Percentiles rank a stretch among this genome's conserved stretches.
phyloP scores from a whole-genome alignment of 768 basidiomycete genomes.

The Tylopilus balloui region DNA sequence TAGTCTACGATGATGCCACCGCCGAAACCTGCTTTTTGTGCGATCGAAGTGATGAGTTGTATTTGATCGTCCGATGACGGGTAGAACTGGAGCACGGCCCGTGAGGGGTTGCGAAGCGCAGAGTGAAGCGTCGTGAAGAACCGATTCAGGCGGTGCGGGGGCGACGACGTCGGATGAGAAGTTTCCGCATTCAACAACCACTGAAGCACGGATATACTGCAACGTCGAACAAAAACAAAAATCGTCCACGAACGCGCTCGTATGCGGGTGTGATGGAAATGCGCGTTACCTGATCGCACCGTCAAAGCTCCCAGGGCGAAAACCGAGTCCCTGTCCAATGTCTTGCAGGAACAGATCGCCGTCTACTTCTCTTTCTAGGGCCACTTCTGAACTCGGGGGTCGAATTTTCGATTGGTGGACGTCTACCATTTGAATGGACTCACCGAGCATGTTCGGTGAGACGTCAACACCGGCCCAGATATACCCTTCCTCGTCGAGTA shows the following conservation, averaged over 20 bases:
- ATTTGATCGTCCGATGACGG: constrained; percentile 97
- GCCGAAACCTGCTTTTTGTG: constrained; percentile 93
- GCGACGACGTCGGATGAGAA: constrained; percentile 83
- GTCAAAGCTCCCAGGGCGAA: constrained; percentile 94
- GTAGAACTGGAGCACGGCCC: constrained; percentile 92
- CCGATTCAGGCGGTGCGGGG: constrained; percentile 74
- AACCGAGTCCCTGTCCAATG: constrained; percentile 97
- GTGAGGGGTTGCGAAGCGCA: constrained; percentile 76
- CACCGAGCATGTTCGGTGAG: constrained; percentile 95
- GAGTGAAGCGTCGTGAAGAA: constrained; percentile 95
- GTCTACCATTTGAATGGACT: constrained; percentile 21
- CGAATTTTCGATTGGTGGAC: background rate
- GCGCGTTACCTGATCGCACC: constrained; percentile 83
- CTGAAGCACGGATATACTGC: constrained; percentile 95
- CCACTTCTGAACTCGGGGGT: constrained; percentile 65
- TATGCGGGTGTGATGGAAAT: background rate
- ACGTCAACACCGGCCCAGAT: constrained; percentile 93
- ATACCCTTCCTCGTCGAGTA: constrained; percentile 91
- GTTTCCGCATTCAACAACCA: constrained; percentile 98
- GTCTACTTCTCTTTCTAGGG: constrained; percentile 90
- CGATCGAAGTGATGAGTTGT: constrained; percentile 87
- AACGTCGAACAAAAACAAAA: background rate
- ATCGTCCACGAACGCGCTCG: background rate
- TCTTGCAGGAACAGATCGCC: constrained; percentile 97
- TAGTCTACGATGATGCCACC: constrained; percentile 97